Evolutionary conservation across 352 stramenopile species (phyloP).

Genomic region (Aphanomyces euteiches): DNA sequence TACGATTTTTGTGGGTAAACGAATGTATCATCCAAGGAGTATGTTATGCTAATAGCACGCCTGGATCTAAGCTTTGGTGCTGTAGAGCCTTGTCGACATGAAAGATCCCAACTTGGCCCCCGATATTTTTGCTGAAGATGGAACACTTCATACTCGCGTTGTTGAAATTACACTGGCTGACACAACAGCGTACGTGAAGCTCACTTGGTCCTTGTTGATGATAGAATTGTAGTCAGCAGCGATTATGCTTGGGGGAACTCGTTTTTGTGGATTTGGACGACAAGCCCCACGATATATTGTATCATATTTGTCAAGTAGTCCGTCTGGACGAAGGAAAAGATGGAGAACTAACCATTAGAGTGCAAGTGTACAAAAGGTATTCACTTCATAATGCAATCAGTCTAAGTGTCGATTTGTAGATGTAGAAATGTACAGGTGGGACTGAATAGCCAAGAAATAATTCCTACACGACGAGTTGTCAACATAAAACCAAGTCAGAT

Average conservation of each 20-base stretch:
- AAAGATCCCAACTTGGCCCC: slow-evolving; percentile 45
- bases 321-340: slow-evolving; percentile 43
- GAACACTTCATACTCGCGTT: slow-evolving; percentile 4
- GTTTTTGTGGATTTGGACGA: slow-evolving; percentile 65
- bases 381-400: not conserved
- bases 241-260: slow-evolving; percentile 44
- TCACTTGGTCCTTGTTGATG: not conserved
- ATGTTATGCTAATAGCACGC: not conserved
- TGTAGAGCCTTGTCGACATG: slow-evolving; percentile 49
- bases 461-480: slow-evolving; percentile 6
- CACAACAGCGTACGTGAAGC: too few relatives aligned
- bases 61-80: not conserved
- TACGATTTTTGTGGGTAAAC: slow-evolving; percentile 74
- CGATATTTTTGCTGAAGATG: slow-evolving; percentile 32
- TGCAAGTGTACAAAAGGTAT: slow-evolving; percentile 21
- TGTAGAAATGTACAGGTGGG: not conserved
- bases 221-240: not conserved
- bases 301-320: slow-evolving; percentile 79
- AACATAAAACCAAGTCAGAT: slow-evolving; percentile 13
- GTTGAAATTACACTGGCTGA: slow-evolving; percentile 17
- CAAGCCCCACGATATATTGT: slow-evolving; percentile 60
- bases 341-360: slow-evolving; percentile 16
- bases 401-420: not conserved
- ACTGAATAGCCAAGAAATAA: slow-evolving; percentile 3
- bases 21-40: slow-evolving; percentile 82